Base-by-base conservation (phyloP, 139 green algal genomes). In the Chlamydomonas sp. region DNA sequence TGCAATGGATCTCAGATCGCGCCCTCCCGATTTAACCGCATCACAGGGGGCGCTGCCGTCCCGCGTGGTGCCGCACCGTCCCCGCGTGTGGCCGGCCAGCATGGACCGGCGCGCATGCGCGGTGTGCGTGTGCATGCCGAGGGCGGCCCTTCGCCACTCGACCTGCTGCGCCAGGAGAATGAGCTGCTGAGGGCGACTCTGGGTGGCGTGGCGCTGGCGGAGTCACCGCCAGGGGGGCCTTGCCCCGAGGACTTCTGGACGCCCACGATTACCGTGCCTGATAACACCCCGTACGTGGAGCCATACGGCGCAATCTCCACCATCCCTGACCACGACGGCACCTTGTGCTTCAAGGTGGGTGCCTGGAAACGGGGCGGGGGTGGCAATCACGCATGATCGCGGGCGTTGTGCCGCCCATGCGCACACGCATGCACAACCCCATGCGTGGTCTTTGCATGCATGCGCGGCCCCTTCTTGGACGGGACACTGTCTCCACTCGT, bases 261-360 rank as follows among this genome's bases (percentile, higher is more conserved):
- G 58, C 78, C 81, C 1, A 58, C 54, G 60, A 75, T 87, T 35
- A 72, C 82, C 16, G 75, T 87, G 2, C 71, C 78, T 1, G 36
- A 76, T 3, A 73, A 72, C 22, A 50, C 70, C n/a, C 73, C 68
- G 38, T 84, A 77, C 38, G 43, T 73, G 28, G 81, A 87, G 36
- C 70, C 79, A 34, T 81, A 82, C 37, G 78, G 81, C 2, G 35
- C 67, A 2, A 75, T 87, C 5, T 72, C 59, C 0, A 73, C 79
- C 2, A 66, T 89, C 3, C 89, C 91, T 5, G 73, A 85, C 30
- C 89, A 96, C 70, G 89, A 97, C 67, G 91, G 91, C 63, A 97
- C 91, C 20, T 81, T 88, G 58, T 95, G 90, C 81, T 83, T 97
- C 33, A 87, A 94, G 73, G 93, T 84, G 85, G 91, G 47, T 57